Evolutionary conservation across 441 rosid species (phyloP).

Genomic region (Euphorbia schlechtendalii): DNA sequence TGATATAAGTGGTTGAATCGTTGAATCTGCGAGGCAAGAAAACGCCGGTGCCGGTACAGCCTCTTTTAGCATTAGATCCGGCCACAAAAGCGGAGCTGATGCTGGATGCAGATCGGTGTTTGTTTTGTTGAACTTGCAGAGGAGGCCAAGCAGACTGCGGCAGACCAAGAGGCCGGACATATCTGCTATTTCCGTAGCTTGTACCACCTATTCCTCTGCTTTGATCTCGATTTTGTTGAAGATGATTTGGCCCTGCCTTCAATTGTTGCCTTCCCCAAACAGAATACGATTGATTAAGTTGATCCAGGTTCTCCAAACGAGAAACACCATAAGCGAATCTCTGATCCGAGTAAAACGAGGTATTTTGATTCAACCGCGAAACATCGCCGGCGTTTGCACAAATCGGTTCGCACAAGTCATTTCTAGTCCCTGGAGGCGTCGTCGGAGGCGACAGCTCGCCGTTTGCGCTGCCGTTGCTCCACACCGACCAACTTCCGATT

Average conservation of each 20-base stretch:
- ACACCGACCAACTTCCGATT: conserved; percentile 45
- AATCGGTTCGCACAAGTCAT: conserved; percentile 48
- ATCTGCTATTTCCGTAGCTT: no score
- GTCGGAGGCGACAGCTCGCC: conserved; percentile 59
- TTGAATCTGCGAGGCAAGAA: conserved; percentile 62
- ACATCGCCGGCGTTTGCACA: conserved; percentile 59
- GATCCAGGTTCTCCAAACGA: conserved; percentile 22
- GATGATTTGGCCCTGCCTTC: conserved; percentile 12
- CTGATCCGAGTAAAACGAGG: conserved; percentile 24
- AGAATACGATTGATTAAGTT: conserved; percentile 15
- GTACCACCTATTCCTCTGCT: conserved; percentile 22
- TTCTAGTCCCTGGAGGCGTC: conserved; percentile 38
- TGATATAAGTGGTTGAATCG: conserved; percentile 29
- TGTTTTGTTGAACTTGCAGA: conserved; percentile 13
- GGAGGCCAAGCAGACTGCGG: conserved; percentile 37
- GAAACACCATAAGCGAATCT: not conserved
- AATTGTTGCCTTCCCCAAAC: conserved; percentile 28
- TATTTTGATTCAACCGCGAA: conserved; percentile 36
- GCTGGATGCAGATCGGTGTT: conserved; percentile 13
- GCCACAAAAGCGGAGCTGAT: conserved; percentile 27
- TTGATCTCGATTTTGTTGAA: conserved; percentile 24
- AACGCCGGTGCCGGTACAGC: conserved; percentile 71
- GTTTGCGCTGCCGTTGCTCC: conserved; percentile 55
- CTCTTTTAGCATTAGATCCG: conserved; percentile 39
- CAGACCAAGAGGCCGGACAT: conserved; percentile 23